A percentile compares a stretch with the other conserved stretches of the same genome.
Evolutionary conservation across 2,329 filamentous ascomycete genomes (phyloP).

Genomic region (Nakataea oryzae): DNA sequence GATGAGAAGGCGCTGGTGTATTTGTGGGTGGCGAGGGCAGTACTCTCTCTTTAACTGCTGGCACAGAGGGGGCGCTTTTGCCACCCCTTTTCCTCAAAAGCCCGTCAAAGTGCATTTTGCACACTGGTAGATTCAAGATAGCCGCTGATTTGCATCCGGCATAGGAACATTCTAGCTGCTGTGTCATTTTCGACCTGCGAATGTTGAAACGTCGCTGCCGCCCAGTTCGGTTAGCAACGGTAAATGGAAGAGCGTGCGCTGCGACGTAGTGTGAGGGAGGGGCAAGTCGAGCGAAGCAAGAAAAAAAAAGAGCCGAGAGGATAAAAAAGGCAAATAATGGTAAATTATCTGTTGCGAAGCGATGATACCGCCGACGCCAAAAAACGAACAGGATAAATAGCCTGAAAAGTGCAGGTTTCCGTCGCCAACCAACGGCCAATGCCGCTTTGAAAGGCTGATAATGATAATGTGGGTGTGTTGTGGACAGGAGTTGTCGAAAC

Average conservation of each 20-base stretch:
- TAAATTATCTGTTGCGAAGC: neutral
- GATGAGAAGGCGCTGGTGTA: neutral
- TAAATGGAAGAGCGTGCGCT: neutral
- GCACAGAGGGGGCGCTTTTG: neutral
- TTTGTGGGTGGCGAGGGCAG: neutral
- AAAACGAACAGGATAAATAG: too few species aligned
- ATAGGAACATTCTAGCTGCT: neutral
- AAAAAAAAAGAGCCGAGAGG: neutral
- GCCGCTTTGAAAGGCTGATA: neutral
- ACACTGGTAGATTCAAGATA: neutral
- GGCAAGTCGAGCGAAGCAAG: neutral
- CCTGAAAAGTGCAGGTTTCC: too few species aligned
- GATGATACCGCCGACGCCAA: neutral
- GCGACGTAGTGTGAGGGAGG: neutral
- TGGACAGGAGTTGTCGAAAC: neutral
- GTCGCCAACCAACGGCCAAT: neutral
- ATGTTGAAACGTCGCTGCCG: neutral
- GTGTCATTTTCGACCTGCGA: neutral
- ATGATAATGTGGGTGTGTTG: neutral
- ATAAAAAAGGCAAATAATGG: neutral
- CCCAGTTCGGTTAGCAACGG: neutral
- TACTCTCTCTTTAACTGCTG: neutral
- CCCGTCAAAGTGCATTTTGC: neutral
- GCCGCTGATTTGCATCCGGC: neutral
- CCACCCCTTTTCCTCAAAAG: neutral